Conservation (phyloP, 2,329 filamentous ascomycete species). For the Xylariaceae sp. region DNA sequence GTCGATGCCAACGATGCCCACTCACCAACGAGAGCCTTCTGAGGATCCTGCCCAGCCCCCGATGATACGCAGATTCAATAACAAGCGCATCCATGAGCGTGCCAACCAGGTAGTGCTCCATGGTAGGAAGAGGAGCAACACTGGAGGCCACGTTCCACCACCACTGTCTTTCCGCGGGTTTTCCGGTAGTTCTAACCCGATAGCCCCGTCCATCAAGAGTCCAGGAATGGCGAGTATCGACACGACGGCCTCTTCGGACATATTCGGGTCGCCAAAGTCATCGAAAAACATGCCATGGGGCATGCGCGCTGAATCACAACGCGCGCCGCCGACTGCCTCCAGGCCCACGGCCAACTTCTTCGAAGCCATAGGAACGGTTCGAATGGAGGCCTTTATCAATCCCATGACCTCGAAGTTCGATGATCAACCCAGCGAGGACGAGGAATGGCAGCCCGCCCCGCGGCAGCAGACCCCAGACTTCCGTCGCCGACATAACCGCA, state of each 20-base stretch:
- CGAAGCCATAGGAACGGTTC: constrained; percentile 81
- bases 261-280: constrained; percentile 49
- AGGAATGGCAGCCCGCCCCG: constrained; percentile 44
- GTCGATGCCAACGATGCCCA: constrained; percentile 31
- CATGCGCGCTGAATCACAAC: constrained; percentile 43
- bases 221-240: constrained; percentile 52
- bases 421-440: constrained; percentile 45
- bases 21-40: constrained; percentile 46
- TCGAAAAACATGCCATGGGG: constrained; percentile 42
- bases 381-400: constrained; percentile 95
- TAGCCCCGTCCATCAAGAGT: constrained; percentile 50
- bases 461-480: constrained; percentile 52
- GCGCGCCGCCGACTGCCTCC: constrained; percentile 53
- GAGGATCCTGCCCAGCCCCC: constrained; percentile 65
- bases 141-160: constrained; percentile 66
- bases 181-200: constrained; percentile 49
- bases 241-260: constrained; percentile 57
- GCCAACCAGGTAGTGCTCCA: constrained; percentile 50
- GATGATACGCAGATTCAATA: constrained; percentile 62
- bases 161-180: constrained; percentile 75
- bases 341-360: constrained; percentile 60
- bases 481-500: constrained; percentile 49
- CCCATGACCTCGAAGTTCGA: constrained; percentile 48
- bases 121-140: constrained; percentile 83
- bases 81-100: constrained; percentile 42